Percentiles rank a stretch among this genome's conserved stretches.
Evolutionary conservation across 371 early-diverging fungal genomes (phyloP).

Genomic region (Parasitella parasitica): DNA sequence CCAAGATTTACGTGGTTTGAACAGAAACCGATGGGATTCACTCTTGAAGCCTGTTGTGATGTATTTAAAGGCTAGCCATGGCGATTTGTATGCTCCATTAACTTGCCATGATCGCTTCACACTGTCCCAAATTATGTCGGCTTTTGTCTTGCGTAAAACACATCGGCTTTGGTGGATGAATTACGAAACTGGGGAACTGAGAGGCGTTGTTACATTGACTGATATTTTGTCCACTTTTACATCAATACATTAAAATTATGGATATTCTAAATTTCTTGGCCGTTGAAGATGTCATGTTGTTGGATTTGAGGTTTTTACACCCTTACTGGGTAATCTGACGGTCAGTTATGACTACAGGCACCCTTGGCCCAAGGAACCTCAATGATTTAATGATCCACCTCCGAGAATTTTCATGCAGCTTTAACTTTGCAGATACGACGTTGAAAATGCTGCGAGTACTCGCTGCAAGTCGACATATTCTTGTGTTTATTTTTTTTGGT

Average conservation of each 20-base stretch:
- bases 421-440: too few relatives aligned
- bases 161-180: constrained; percentile 63
- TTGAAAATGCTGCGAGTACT: too few relatives aligned
- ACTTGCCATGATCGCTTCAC: constrained; percentile 59
- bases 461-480: too few relatives aligned
- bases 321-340: too few relatives aligned
- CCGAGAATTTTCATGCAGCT: too few relatives aligned
- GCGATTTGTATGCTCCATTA: constrained; percentile 47
- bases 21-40: constrained; percentile 46
- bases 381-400: too few relatives aligned
- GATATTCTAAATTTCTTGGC: too few relatives aligned
- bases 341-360: too few relatives aligned
- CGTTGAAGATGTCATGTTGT: too few relatives aligned
- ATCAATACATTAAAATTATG: constrained; percentile 15
- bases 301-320: background rate
- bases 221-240: constrained; percentile 23
- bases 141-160: constrained; percentile 50
- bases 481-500: too few relatives aligned
- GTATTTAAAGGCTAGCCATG: constrained; percentile 47
- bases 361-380: too few relatives aligned
- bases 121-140: constrained; percentile 57
- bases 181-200: constrained; percentile 41
- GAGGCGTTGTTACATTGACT: constrained; percentile 53
- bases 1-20: constrained; percentile 62
- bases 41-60: constrained; percentile 47